A percentile compares a stretch with the other conserved stretches of the same genome.
Evolutionary conservation across 495 filamentous ascomycete species (phyloP).

Genomic region (Chaetomium fimeti): DNA sequence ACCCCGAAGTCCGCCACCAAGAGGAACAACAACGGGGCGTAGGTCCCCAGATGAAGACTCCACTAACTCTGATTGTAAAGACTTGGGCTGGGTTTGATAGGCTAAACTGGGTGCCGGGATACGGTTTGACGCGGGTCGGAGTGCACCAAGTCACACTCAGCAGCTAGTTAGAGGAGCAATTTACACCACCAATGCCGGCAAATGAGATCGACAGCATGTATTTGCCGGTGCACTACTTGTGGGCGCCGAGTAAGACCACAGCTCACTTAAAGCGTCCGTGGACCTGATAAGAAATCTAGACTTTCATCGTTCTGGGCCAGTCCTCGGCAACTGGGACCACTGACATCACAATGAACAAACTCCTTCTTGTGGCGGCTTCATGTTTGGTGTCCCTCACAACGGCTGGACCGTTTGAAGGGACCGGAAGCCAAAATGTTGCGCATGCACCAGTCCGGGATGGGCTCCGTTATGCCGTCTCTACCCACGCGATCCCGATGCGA

Average conservation of each 20-base stretch:
- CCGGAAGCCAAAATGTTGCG: neutral
- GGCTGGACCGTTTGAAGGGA: neutral
- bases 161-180: neutral
- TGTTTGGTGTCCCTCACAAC: neutral
- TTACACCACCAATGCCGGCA: neutral
- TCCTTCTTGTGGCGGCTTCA: neutral
- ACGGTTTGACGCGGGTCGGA: neutral
- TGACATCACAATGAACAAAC: neutral
- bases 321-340: neutral
- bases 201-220: neutral
- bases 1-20: too few relatives aligned
- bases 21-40: too few relatives aligned
- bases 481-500: conserved; percentile 19
- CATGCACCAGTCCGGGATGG: neutral
- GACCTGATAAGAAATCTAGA: too few relatives aligned
- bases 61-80: neutral
- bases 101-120: neutral
- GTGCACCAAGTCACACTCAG: neutral
- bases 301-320: too few relatives aligned
- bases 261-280: neutral
- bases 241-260: neutral
- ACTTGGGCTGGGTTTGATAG: neutral
- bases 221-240: neutral
- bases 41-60: too few relatives aligned
- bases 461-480: neutral